Evolutionary conservation across 352 stramenopile species (phyloP), one percentile per base, ranked within the genome.

Genomic region (Phytophthora podocarpi): DNA sequence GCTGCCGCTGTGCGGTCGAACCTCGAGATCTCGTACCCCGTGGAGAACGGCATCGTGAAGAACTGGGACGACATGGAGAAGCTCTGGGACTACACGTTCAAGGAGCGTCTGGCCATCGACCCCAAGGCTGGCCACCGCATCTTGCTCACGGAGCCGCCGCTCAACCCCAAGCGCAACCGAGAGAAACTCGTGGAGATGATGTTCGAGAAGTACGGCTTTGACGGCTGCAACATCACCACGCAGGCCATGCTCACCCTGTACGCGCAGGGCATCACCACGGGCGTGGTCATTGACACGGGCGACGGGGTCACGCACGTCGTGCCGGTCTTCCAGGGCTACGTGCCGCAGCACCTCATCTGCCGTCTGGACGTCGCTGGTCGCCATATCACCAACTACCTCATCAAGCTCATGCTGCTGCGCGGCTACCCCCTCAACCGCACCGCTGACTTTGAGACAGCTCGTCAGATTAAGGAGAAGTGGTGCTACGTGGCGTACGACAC

Each of bases 61-160:
- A 98, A 98, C 80, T 99, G 96, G 96, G 91, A 98, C 48, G 95
- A 98, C 64, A 98, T 99, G 95, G 89, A 98, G 72, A 92, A 98
- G 59, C 76, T 99, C 26, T 99, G 96, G 96, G 95, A 98, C 72
- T 98, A 98, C 76, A 98, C 92, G 43, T 98, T 98, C 74, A 78
- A 95, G 49, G 91, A 98, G 55, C 93, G 93, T 2, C 67, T 98
- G 53, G 74, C 54, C 31, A 90, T 91, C 45, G 76, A 87, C 61
- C 74, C 85, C 8, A 59, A 67, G 27, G 78, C 55, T 1, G 86
- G 86, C 21, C 73, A 97, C 54, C 92, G 90, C 35, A 97, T 98
- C 50, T 61, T 98, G 49, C 76, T 98, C 7, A 98, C 93, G 2
- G 93, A 98, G 65, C 88, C 93, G 23, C 91, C 93, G 32, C 78